Conservation (phyloP, 2,329 filamentous ascomycete genomes). For the Thelonectria discophora region DNA sequence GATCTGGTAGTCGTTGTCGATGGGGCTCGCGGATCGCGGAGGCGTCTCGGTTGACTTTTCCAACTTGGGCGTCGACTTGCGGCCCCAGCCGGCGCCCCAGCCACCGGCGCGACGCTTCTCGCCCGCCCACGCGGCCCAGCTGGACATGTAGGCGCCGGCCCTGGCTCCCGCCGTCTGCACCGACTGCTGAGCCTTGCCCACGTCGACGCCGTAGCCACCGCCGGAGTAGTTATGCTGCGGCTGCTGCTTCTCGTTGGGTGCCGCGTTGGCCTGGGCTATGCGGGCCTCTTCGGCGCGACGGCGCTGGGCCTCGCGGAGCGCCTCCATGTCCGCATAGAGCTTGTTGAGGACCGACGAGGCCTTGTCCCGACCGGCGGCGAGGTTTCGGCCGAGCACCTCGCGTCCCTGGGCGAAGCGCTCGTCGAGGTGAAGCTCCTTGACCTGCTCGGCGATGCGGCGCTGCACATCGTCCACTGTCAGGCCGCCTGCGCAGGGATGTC, state of each 20-base stretch:
- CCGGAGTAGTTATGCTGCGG: conserved; percentile 10
- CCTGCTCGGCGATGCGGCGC: conserved; percentile 86
- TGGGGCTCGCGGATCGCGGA: conserved; percentile 48
- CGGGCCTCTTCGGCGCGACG: conserved; percentile 52
- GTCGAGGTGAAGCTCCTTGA: conserved; percentile 92
- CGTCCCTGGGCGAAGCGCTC: conserved; percentile 85
- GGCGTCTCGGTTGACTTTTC: conserved; percentile 47
- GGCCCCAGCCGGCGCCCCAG: conserved; percentile 54
- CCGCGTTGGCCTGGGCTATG: conserved; percentile 29
- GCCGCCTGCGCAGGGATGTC: conserved; percentile 91
- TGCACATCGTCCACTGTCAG: conserved; percentile 95
- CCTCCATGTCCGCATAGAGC: conserved; percentile 89
- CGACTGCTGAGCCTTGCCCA: conserved; percentile 56
- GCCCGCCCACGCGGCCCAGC: conserved; percentile 75
- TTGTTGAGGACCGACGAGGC: conserved; percentile 87
- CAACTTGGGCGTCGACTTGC: conserved; percentile 45
- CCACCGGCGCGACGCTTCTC: conserved; percentile 75
- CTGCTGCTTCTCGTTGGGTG: conserved; percentile 25
- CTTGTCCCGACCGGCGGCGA: conserved; percentile 89
- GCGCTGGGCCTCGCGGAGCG: conserved; percentile 57
- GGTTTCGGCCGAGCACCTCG: conserved; percentile 86
- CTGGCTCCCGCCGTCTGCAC: conserved; percentile 61
- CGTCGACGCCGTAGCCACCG: conserved; percentile 34
- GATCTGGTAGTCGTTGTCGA: conserved; percentile 51
- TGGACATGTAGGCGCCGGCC: conserved; percentile 72